Evolutionary conservation across 1,139 yeast species (phyloP).

Genomic region (Pichia sp.): DNA sequence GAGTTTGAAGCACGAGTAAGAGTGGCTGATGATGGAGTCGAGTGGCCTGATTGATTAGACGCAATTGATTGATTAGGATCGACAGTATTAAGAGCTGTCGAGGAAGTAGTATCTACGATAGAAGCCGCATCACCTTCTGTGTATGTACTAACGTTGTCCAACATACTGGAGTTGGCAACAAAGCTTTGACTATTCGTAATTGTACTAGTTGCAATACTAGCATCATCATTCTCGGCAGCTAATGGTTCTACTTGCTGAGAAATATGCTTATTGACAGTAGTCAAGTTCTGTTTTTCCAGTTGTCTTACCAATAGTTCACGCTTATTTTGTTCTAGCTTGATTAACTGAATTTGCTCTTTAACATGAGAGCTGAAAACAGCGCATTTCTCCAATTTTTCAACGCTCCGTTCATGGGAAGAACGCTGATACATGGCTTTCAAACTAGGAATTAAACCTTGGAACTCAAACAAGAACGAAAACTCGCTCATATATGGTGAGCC

Average conservation of each 20-base stretch:
- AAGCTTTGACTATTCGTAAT: background rate
- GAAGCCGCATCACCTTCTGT: background rate
- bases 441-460: constrained; percentile 19
- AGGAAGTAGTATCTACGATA: background rate
- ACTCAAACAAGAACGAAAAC: constrained; percentile 31
- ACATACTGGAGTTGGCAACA: background rate
- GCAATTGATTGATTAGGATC: background rate
- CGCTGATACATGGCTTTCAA: constrained; percentile 36
- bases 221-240: background rate
- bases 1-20: background rate
- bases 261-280: background rate
- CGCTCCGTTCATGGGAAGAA: constrained; percentile 42
- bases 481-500: constrained; percentile 18
- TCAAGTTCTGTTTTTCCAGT: constrained; percentile 12
- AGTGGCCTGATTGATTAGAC: background rate
- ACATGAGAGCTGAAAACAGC: constrained; percentile 43
- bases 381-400: constrained; percentile 31
- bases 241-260: constrained; percentile 1
- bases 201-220: background rate
- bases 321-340: constrained; percentile 43
- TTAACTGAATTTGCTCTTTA: constrained; percentile 45
- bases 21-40: background rate
- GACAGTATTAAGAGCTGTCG: background rate
- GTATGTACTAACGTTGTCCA: constrained; percentile 2
- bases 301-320: constrained; percentile 26